Conservation (phyloP, 495 filamentous ascomycete genomes). For the Cercophora newfieldiana region DNA sequence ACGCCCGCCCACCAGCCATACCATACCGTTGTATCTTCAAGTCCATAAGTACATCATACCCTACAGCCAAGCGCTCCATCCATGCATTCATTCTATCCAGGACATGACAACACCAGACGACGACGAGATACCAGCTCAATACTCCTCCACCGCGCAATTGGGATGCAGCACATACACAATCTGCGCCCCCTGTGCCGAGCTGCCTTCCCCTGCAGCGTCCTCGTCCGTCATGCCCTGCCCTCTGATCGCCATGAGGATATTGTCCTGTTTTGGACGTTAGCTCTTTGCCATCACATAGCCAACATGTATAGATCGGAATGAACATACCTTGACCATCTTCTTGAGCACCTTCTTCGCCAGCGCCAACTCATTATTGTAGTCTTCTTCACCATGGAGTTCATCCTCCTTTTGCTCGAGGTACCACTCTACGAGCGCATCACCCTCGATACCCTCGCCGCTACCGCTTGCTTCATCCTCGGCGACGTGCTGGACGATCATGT, state of each 20-base stretch:
- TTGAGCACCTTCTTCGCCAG: constrained; percentile 87
- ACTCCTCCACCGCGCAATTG: constrained; percentile 78
- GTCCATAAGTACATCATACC: constrained; percentile 1
- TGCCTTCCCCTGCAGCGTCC: constrained; percentile 47
- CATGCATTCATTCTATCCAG: constrained; percentile 2
- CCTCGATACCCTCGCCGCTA: constrained; percentile 83
- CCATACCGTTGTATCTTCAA: not conserved
- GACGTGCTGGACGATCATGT: constrained; percentile 75
- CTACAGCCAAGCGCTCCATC: constrained; percentile 2
- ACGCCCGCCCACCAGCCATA: not conserved
- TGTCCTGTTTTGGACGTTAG: constrained; percentile 61
- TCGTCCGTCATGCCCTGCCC: constrained; percentile 74
- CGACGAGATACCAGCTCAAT: constrained; percentile 14
- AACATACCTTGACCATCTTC: constrained; percentile 91
- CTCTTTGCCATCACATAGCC: not conserved
- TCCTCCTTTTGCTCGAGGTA: constrained; percentile 92
- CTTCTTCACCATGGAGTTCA: constrained; percentile 77
- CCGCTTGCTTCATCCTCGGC: constrained; percentile 69
- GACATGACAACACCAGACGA: not conserved
- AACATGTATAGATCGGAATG: not conserved
- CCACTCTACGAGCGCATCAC: constrained; percentile 83
- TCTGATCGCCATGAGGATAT: constrained; percentile 86
- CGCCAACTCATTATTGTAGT: constrained; percentile 71
- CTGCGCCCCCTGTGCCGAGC: constrained; percentile 46
- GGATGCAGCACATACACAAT: constrained; percentile 91